A percentile compares a stretch with the other conserved stretches of the same genome.
Evolutionary conservation across 306 rosid genomes (phyloP).

Genomic region (Cicer pinnatifidum): DNA sequence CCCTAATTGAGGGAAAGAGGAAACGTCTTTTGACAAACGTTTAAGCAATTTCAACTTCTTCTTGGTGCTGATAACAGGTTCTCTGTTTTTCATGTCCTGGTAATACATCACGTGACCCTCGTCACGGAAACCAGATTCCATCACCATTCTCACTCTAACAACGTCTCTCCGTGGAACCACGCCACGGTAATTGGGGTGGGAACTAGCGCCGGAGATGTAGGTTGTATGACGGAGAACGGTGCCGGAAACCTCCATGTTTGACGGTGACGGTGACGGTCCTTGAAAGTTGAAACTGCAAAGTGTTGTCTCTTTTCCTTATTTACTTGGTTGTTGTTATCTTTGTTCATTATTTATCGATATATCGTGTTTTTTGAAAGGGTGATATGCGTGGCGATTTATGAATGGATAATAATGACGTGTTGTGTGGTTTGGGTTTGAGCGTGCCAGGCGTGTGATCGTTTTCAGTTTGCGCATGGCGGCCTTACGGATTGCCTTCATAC

Average conservation of each 20-base stretch:
- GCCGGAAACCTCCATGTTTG: slow-evolving; percentile 73
- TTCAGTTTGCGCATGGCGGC: neutral
- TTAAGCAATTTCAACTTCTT: slow-evolving; percentile 67
- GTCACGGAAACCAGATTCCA: slow-evolving; percentile 59
- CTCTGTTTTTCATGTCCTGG: slow-evolving; percentile 50
- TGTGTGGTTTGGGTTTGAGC: neutral
- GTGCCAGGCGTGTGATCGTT: slow-evolving; percentile 46
- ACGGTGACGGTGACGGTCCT: slow-evolving; percentile 9
- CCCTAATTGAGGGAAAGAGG: slow-evolving; percentile 51
- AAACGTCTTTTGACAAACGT: slow-evolving; percentile 50
- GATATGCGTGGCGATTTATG: slow-evolving; percentile 38
- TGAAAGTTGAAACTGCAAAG: neutral
- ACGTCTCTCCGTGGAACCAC: slow-evolving; percentile 3
- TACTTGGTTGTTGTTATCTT: neutral
- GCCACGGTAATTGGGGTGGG: slow-evolving; percentile 11
- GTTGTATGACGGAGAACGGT: slow-evolving; percentile 53
- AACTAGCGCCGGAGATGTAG: slow-evolving; percentile 27
- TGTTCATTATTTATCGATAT: neutral
- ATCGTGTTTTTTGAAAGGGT: neutral
- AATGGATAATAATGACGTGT: slow-evolving; percentile 53
- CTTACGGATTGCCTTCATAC: slow-evolving; percentile 32
- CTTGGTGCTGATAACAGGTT: slow-evolving; percentile 46
- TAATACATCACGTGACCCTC: slow-evolving; percentile 62
- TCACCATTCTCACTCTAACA: slow-evolving; percentile 17
- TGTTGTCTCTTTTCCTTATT: neutral